Evolutionary conservation across 306 rosid genomes (phyloP), one percentile per base, ranked within the genome.

Genomic region (Cajanus cajan): DNA sequence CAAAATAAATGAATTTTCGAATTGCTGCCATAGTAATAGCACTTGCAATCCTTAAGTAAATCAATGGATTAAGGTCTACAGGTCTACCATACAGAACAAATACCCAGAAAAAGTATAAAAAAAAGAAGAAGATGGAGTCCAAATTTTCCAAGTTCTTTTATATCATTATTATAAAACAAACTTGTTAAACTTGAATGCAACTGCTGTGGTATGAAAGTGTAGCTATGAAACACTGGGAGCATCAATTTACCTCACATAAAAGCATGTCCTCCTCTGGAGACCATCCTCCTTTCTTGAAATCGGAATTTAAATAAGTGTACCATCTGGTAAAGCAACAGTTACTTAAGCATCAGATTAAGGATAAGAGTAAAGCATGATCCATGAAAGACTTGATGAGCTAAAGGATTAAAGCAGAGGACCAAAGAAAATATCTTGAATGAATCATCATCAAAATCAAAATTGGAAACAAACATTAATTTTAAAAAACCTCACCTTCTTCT

Each of bases 241-340:
- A 77, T 34, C 39, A 59, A 81, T 54, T 78, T 87, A 95, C 99
- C 97, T 96, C 97, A 55, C 99, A 96, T 67, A 96, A 91, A 80
- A 96, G 97, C 85, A 90, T 73, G 76, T 93, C 99, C 87, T 96
- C 99, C 62, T 96, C 99, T 6, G 94, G 97, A 19, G 99, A 91
- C 99, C 99, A 96, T 9, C 99, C 99, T 48, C 99, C 99, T 89
- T 93, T 96, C 89, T 96, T 96, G 90, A 96, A 96, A 78, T 93
- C 97, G 58, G 99, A 96, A 90, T 96, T 96, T 89, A 96, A 88
- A 77, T 96, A 96, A 6, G 99, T 96, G 89, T 90, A 96, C 99
- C 99, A 96, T 83, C 99, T 96, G 92, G 58, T 68, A 75, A 67
- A 77, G 51, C 9, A 80, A 78, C 11, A 75, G 59, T 41, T 19